Percentiles rank a stretch among this genome's conserved stretches.
Evolutionary conservation across 352 stramenopile genomes (phyloP).

Genomic region (Pythium diclinum): DNA sequence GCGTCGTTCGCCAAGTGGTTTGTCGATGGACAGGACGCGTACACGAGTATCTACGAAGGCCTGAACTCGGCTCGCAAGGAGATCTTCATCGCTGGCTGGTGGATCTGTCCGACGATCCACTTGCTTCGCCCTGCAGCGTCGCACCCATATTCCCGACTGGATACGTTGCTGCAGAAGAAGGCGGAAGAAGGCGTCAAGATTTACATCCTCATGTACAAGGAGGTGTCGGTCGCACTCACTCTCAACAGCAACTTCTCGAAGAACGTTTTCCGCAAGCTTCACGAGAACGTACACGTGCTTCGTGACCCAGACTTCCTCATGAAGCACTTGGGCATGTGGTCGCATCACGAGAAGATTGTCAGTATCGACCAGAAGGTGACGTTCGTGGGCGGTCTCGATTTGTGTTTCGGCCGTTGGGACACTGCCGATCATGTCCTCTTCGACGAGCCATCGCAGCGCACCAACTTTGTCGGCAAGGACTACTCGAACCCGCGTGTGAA

Average conservation of each 20-base stretch:
- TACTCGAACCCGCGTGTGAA: conserved; percentile 85
- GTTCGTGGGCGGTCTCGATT: conserved; percentile 89
- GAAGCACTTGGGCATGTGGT: conserved; percentile 86
- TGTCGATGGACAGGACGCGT: conserved; percentile 75
- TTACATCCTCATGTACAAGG: conserved; percentile 92
- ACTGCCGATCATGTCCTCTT: conserved; percentile 63
- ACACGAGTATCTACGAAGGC: conserved; percentile 68
- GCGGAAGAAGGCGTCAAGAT: conserved; percentile 81
- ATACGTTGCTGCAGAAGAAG: conserved; percentile 64
- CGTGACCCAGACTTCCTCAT: conserved; percentile 88
- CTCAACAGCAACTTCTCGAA: conserved; percentile 86
- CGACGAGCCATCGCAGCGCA: conserved; percentile 46
- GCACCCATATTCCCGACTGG: conserved; percentile 62
- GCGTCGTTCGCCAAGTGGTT: conserved; percentile 76
- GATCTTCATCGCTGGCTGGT: conserved; percentile 92
- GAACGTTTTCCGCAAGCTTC: conserved; percentile 54
- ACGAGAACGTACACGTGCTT: conserved; percentile 84
- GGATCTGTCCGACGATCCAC: conserved; percentile 85
- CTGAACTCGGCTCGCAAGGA: conserved; percentile 68
- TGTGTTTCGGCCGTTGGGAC: conserved; percentile 90
- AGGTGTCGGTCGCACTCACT: conserved; percentile 77
- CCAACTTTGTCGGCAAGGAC: conserved; percentile 78
- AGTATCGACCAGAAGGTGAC: conserved; percentile 86
- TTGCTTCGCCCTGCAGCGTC: conserved; percentile 59
- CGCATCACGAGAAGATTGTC: conserved; percentile 93